Percentiles rank a stretch among this genome's conserved stretches.
Conservation (phyloP, 2,329 filamentous ascomycete species). For the Ceratocystis harringtonii region DNA sequence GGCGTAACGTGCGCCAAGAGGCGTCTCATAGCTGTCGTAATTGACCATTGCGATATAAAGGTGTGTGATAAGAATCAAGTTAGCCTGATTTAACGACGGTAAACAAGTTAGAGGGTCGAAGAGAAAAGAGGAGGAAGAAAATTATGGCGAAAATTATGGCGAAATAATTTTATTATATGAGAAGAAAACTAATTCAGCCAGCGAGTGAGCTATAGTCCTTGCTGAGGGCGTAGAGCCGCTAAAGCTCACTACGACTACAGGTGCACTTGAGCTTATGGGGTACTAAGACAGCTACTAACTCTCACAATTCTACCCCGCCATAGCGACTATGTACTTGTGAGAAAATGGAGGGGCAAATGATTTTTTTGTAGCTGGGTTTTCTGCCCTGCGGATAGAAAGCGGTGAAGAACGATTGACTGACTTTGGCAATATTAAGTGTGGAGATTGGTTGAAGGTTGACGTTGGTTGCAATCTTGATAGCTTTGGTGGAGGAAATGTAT, state of each 20-base stretch:
- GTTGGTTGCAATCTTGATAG: no score
- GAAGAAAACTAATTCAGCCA: not conserved
- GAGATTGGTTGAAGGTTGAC: no score
- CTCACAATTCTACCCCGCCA: not conserved
- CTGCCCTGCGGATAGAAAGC: not conserved
- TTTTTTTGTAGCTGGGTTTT: not conserved
- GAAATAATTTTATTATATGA: not conserved
- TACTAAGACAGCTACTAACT: no score
- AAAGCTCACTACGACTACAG: not conserved
- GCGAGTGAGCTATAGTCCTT: not conserved
- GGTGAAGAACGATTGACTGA: not conserved
- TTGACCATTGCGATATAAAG: slow-evolving; percentile 16
- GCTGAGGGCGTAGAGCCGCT: not conserved
- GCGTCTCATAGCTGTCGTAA: slow-evolving; percentile 41
- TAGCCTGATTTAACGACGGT: slow-evolving; percentile 1
- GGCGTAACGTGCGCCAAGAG: slow-evolving; percentile 58
- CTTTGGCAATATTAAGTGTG: no score
- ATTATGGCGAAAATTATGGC: not conserved
- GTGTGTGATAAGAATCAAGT: not conserved
- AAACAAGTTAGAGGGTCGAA: not conserved
- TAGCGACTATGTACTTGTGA: no score
- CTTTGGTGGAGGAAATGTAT: no score
- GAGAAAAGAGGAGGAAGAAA: slow-evolving; percentile 5
- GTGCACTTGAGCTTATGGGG: no score
- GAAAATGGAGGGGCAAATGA: not conserved